Base-by-base conservation (phyloP, 2,329 filamentous ascomycete species). In the Botrytis galanthina region DNA sequence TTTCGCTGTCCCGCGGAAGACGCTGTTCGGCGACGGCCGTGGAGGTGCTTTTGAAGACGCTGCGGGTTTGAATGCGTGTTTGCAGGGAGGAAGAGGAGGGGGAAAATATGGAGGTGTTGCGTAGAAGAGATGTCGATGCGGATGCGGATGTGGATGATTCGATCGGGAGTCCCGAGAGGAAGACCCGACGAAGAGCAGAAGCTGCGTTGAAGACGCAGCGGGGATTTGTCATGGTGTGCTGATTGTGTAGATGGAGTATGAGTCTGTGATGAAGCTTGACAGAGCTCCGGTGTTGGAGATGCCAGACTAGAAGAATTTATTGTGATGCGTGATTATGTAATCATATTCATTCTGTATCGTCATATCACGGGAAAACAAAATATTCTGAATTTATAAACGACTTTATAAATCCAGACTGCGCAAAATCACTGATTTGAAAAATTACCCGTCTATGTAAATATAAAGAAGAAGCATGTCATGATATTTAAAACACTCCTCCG, bases 1-100 rank as follows among this genome's bases (percentile, higher is more conserved):
- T 90, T 67, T 86, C 84, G 26, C 83, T 76, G 82, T 90, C 84
- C 79, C 83, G 83, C 51, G 83, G 83, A 57, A 80, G 82, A 72
- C 76, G 74, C 51, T 77, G 76, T n/a, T 73, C 78, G 37, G 62
- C 48, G 9, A 61, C 51, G 22, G 48, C 57, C 51, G 68, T 35
- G 35, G 44, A 42, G 73, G 71, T 71, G 69, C 71, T 54, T 71
- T 73, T 54, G 73, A 35, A 26, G 70, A 67, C 2, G 2, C 51
- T 72, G 5, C 71, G 71, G 0, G 42, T 39, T 60, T 69, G 76
- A 62, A 54, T 72, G 26, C 10, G 66, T 9, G 48, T 75, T 32
- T 67, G 67, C 10, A 59, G 22, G 26, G 39, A 12, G 12, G 75
- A 71, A 37, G 59, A 35, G 67, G 48, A 61, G 67, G n/a, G 64